phyloP scores from a whole-genome alignment of 2,329 filamentous ascomycete species.

The Arthrobotrys conoides region DNA sequence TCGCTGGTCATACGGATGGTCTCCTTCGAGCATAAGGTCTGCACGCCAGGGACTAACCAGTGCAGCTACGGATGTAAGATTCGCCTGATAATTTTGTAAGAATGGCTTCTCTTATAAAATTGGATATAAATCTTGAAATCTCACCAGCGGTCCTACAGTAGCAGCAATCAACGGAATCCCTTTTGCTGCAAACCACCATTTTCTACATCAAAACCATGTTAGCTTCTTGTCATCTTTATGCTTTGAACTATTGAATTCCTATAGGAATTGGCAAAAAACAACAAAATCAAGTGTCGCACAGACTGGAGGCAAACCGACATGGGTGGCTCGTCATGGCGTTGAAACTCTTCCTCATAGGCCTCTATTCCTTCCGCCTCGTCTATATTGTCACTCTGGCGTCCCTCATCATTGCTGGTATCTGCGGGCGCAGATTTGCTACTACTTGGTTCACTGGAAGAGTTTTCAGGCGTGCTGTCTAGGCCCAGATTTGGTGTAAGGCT shows the following conservation, averaged over 20 bases:
- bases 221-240: neutral
- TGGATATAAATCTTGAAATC: neutral
- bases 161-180: constrained; percentile 83
- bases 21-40: constrained; percentile 70
- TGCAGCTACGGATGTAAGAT: constrained; percentile 87
- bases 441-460: constrained; percentile 28
- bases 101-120: neutral
- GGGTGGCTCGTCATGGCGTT: constrained; percentile 38
- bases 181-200: constrained; percentile 65
- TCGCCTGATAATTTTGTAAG: constrained; percentile 68
- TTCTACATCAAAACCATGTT: constrained; percentile 27
- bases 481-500: no score
- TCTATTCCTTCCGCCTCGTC: constrained; percentile 37
- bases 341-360: constrained; percentile 48
- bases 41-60: constrained; percentile 85
- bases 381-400: constrained; percentile 5
- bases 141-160: constrained; percentile 82
- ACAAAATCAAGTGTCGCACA: constrained; percentile 28
- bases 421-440: constrained; percentile 37
- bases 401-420: constrained; percentile 21
- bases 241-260: neutral
- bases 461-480: constrained; percentile 21
- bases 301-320: constrained; percentile 36
- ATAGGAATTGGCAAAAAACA: neutral
- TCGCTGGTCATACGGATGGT: constrained; percentile 68